Base-by-base conservation (phyloP, 2,329 filamentous ascomycete species). In the Aspergillus fischeri region DNA sequence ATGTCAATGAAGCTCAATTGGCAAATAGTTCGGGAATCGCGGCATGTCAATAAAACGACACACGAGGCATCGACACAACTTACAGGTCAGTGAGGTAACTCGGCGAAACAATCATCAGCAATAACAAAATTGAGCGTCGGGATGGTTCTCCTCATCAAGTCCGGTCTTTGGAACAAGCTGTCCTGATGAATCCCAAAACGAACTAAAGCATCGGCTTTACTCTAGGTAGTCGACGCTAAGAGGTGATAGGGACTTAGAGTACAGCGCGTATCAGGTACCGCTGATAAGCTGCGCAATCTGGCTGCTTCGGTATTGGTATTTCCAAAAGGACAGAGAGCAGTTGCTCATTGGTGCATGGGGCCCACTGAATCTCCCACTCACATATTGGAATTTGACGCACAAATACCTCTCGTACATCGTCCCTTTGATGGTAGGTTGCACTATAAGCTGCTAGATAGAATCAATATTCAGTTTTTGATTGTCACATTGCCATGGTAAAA, bases 161-260 rank as follows among this genome's bases (percentile, higher is more conserved):
- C 51, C 55, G 29, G 42, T 24, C 51, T 44, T 49, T 53, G 52
- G 51, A 54, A 56, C 49, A 57, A 60, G 54, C 49, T 63, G 58
- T 63, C 59, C 57, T 56, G 60, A 44, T 56, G 52, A 58, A 50
- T 17, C 42, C 47, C 52, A 52, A 54, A 47, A 60, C 52, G 51
- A 49, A 49, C 48, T 45, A 25, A 47, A 47, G 20, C 44, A 47
- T 25, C 21, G 44, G 11, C 44, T 44, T 44, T 42, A 8, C 17
- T 20, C 21, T 2, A 45, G 20, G 8, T 45, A 24, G 44, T 6
- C 3, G 21, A 24, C 21, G 21, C 44, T 11, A 25, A 47, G 21
- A 14, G 10, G 24, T 27, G 14, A 45, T 45, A 8, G 42, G 10
- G 3, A 21, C 14, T 35, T 6, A 11, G 41, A 11, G 41, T 44